These are phyloP conservation scores for Capsella rubella DNA, from an alignment of 441 rosid species.

Conservation along the genomic window DNA sequence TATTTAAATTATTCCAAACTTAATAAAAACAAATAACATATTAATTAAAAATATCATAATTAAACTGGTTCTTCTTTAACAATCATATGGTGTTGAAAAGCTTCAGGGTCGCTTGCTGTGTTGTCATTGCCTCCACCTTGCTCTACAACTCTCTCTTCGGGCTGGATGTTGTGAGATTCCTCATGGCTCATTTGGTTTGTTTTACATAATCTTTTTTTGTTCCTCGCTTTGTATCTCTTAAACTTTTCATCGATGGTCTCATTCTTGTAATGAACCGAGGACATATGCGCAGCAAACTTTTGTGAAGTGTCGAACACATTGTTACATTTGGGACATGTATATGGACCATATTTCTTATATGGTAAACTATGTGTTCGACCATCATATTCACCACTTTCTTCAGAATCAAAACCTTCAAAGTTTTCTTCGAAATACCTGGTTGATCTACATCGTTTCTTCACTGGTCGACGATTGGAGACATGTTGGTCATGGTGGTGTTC, in stretches of 20 bases:
- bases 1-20: not conserved
- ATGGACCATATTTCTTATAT: constrained; percentile 39
- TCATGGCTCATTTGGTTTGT: not conserved
- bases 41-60: constrained; percentile 8
- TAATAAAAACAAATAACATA: constrained; percentile 2
- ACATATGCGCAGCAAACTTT: constrained; percentile 42
- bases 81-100: not conserved
- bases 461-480: not conserved
- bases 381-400: constrained; percentile 19
- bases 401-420: not conserved
- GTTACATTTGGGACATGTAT: constrained; percentile 41
- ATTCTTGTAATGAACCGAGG: constrained; percentile 36
- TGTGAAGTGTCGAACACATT: constrained; percentile 36
- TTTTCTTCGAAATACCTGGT: not conserved
- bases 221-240: constrained; percentile 37
- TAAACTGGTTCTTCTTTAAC: constrained; percentile 30
- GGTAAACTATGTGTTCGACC: constrained; percentile 42
- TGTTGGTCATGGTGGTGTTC: not conserved
- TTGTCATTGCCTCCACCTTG: constrained; percentile 6
- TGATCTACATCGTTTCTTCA: not conserved
- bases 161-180: not conserved
- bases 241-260: constrained; percentile 27
- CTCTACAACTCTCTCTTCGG: constrained; percentile 10
- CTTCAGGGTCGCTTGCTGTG: constrained; percentile 11
- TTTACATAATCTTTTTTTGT: constrained; percentile 8